Conservation (phyloP, 371 early-diverging fungal species). For the Mortierella sp. region DNA sequence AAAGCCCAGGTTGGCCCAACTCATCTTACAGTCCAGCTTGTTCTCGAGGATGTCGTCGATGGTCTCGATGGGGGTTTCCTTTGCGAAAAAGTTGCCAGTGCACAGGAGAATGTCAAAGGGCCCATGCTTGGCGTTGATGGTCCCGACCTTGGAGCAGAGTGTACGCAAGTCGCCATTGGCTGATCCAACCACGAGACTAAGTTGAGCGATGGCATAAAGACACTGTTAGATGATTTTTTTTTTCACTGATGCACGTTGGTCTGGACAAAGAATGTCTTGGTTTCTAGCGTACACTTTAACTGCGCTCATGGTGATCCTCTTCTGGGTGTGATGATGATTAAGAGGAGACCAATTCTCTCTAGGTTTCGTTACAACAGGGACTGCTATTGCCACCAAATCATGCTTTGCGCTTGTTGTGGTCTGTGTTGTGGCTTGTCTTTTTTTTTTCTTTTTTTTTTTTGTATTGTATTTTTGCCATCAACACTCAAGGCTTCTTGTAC, state of each 20-base stretch:
- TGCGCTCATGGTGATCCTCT: conserved; percentile 31
- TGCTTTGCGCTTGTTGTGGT: neutral
- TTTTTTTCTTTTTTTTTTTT: conserved; percentile 3
- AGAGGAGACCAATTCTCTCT: no score
- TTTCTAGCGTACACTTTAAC: conserved; percentile 41
- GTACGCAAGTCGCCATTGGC: conserved; percentile 72
- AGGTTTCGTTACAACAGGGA: no score
- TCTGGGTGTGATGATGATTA: neutral
- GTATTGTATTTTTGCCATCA: no score
- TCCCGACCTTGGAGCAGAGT: conserved; percentile 74
- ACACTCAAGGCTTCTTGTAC: neutral
- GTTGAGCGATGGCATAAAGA: neutral
- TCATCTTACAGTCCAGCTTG: conserved; percentile 66
- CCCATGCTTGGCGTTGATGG: conserved; percentile 83
- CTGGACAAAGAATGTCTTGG: neutral
- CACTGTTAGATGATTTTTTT: neutral
- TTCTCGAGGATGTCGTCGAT: conserved; percentile 65
- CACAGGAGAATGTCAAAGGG: conserved; percentile 87
- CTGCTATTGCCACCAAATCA: no score
- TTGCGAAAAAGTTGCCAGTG: conserved; percentile 83
- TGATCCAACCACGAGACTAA: conserved; percentile 76
- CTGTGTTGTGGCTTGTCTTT: neutral
- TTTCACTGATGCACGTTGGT: neutral
- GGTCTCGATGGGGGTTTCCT: conserved; percentile 56
- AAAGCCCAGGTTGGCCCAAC: no score